phyloP scores from a whole-genome alignment of 441 rosid species.

The Manihot esculenta region DNA sequence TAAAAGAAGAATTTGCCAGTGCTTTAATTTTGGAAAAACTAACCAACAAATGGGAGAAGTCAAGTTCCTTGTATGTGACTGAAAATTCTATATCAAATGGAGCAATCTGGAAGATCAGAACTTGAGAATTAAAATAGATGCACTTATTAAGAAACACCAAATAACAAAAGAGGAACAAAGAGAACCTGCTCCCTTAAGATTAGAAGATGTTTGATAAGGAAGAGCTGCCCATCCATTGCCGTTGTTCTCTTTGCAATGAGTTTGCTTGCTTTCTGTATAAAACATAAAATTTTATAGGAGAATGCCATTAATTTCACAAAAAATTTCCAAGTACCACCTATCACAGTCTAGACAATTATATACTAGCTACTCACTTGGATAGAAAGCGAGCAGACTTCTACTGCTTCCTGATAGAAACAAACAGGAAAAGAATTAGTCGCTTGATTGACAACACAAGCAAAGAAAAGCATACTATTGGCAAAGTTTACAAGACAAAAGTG shows the following conservation, averaged over 20 bases:
- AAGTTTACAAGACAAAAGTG: constrained; percentile 10
- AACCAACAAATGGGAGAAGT: constrained; percentile 96
- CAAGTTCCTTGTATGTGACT: constrained; percentile 95
- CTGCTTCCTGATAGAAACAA: constrained; percentile 77
- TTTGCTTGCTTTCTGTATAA: constrained; percentile 84
- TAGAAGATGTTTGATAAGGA: constrained; percentile 89
- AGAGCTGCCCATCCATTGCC: constrained; percentile 90
- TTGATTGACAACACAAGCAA: constrained; percentile 9
- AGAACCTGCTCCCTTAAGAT: constrained; percentile 90
- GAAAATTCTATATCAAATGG: constrained; percentile 97
- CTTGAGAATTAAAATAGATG: constrained; percentile 18
- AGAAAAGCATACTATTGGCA: neutral
- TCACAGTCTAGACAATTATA: constrained; percentile 4
- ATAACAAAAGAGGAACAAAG: constrained; percentile 21
- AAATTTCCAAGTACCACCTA: constrained; percentile 2
- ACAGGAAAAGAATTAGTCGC: constrained; percentile 17
- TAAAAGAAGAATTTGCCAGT: neutral
- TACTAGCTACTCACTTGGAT: constrained; percentile 70
- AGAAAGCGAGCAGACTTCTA: constrained; percentile 84
- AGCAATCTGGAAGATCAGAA: constrained; percentile 64
- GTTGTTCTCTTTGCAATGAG: constrained; percentile 72
- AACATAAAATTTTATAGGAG: neutral
- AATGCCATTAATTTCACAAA: neutral
- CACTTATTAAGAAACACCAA: constrained; percentile 20
- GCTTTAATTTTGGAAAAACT: constrained; percentile 36